Evolutionary conservation across 2,329 filamentous ascomycete species (phyloP), one percentile per base, ranked within the genome.

Genomic region (Pyrenophora graminea): DNA sequence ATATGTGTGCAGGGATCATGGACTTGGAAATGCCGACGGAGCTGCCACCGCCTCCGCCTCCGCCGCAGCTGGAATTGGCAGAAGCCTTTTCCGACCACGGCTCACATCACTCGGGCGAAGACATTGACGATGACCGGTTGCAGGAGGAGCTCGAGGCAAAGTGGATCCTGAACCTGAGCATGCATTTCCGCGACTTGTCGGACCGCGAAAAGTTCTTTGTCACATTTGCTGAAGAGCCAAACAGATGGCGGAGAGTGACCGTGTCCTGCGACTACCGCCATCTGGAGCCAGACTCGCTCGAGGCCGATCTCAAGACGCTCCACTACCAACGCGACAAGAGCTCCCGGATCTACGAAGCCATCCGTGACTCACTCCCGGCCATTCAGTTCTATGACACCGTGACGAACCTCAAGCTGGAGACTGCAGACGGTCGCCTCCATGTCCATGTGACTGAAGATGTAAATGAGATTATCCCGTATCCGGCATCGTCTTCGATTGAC

Each of bases 371-470:
- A 17, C 81, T 99, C 2, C 80, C 82, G n/a, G 91, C 96, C 51
- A 97, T 99, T 44, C 89, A 96, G 62, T 99, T 97, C 70, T 97
- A 96, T 74, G 85, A 92, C 48, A 96, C 91, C 0, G 93, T 97
- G 51, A 97, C 94, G 15, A 97, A 97, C 65, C 82, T 99, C 57
- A 96, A 96, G 73, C 81, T 99, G 15, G 86, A 97, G 72, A 99
- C 94, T 0, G 87, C 85, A 4, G 88, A 95, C 49, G 90, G 90
- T 12, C 86, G 91, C 53, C 80, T 99, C 19, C 92, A 97, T 74
- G 91, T 99, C 6, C 94, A 97, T 71, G 94, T 99, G 45, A 92
- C 94, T n/a, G 93, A 99, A 73, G 94, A 99, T 70, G 84, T 91
- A 41, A 94, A 95, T 78, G 94, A 99, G 76, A 94, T 94, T 51